These are phyloP conservation scores for Aspergillus puulaauensis DNA, from an alignment of 2,329 filamentous ascomycete species.

Conservation along the genomic window DNA sequence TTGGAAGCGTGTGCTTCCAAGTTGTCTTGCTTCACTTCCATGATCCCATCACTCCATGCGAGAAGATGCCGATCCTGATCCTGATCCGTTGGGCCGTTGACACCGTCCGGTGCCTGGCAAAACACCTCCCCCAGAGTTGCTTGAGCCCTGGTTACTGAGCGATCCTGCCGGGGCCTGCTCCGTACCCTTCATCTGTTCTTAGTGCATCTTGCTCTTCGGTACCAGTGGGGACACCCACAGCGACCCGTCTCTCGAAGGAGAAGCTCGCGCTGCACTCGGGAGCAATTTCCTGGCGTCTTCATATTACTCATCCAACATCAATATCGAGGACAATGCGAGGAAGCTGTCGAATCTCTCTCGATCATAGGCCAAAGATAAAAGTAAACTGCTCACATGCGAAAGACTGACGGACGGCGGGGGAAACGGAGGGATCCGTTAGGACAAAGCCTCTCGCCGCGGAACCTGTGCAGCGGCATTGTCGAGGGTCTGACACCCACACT, in stretches of 20 bases:
- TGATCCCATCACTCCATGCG: neutral
- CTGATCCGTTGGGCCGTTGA: neutral
- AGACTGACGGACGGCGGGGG: neutral
- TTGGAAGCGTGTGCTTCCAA: neutral
- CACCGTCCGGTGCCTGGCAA: neutral
- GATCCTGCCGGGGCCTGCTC: neutral
- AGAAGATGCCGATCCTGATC: neutral
- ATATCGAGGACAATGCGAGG: neutral
- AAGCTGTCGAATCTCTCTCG: neutral
- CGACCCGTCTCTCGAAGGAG: no score
- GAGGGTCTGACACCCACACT: neutral
- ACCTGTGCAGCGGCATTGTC: neutral
- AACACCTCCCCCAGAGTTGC: neutral
- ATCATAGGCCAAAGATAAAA: neutral
- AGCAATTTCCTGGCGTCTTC: neutral
- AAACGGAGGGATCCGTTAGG: conserved; percentile 7
- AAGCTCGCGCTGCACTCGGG: neutral
- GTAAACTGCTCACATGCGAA: conserved; percentile 5
- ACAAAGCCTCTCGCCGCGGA: neutral
- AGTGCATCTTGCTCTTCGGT: neutral
- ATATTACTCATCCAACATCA: neutral
- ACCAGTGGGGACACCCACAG: neutral
- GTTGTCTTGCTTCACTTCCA: no score
- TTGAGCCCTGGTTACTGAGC: neutral
- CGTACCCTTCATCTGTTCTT: no score